These are phyloP conservation scores for Lentinula guzmanii DNA, from an alignment of 768 basidiomycete genomes.

Conservation along the genomic window DNA sequence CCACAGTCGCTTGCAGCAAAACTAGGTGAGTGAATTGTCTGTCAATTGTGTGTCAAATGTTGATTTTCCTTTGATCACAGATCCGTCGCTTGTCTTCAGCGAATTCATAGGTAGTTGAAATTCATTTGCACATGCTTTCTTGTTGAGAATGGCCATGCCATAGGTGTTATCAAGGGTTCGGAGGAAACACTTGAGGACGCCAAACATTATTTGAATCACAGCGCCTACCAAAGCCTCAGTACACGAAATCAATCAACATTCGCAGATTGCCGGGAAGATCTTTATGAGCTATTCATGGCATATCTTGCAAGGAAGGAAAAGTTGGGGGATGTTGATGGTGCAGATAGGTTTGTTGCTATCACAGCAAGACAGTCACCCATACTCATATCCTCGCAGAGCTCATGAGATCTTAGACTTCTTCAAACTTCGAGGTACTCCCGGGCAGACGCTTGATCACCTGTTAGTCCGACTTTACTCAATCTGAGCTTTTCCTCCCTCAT, in stretches of 20 bases:
- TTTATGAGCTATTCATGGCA: conserved; percentile 49
- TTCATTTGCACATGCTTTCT: not conserved
- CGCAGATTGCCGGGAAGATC: conserved; percentile 34
- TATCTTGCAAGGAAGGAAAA: conserved; percentile 43
- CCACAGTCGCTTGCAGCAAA: conserved; percentile 43
- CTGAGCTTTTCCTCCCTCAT: not conserved
- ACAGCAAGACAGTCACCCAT: not conserved
- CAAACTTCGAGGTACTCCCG: conserved; percentile 23
- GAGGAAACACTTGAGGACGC: conserved; percentile 37
- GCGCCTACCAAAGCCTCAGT: conserved; percentile 42
- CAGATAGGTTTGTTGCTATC: conserved; percentile 43
- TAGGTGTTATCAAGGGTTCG: conserved; percentile 67
- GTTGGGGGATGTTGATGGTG: conserved; percentile 42
- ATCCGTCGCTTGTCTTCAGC: conserved; percentile 55
- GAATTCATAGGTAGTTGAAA: conserved; percentile 53
- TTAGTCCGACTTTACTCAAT: conserved; percentile 20
- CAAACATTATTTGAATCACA: conserved; percentile 33
- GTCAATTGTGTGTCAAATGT: not conserved
- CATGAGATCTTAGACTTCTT: conserved; percentile 40
- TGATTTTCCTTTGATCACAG: conserved; percentile 23
- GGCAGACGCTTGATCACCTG: conserved; percentile 49
- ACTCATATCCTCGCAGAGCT: conserved; percentile 29
- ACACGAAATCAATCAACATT: conserved; percentile 50
- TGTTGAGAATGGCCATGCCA: not conserved
- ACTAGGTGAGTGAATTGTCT: conserved; percentile 34